Evolutionary conservation across 2,329 filamentous ascomycete species (phyloP), one percentile per base, ranked within the genome.

Genomic region (Clathrospora elynae): DNA sequence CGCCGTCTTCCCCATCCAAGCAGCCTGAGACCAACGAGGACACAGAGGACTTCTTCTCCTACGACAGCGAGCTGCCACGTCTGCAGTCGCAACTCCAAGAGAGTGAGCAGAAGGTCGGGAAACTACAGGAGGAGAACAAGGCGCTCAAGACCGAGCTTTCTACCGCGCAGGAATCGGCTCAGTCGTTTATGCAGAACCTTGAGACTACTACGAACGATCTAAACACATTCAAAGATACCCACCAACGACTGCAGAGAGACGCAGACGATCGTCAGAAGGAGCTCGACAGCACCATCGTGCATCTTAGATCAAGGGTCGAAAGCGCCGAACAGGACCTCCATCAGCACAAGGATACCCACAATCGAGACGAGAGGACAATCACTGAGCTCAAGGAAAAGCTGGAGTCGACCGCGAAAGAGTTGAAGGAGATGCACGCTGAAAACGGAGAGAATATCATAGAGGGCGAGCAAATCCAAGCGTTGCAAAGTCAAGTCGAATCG

Each of bases 1-100:
- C 56, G 12, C 50, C 59, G 23, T 63, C 59, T 2, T 56, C 62
- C 1, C 43, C 56, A 1, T 57, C 62, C 2, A 65, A 64, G 37
- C 49, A 59, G 8, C 58, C 59, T 2, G 57, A 59, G 10, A 39
- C 49, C 9, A 42, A 64, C 2, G 64, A 75, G 6, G 67, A 71
- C 51, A 73, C 71, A 16, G 87, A 91, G 52, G 88, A 95, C 34
- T 87, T 96, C 71, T 96, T 96, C 71, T 96, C 90, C 0, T 95
- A 90, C 58, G 91, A 97, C 45, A 86, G 86, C 35, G 92, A 97
- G 70, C 78, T 95, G 10, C 87, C 88, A 3, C 83, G 88, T 39
- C 73, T 96, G n/a, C 86, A 95, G 61, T 78, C 81, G 1, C 86
- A 93, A 55, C 69, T 93, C 3, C 78, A 84, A 36, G 80, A 84